A percentile compares a stretch with the other conserved stretches of the same genome.
These are phyloP conservation scores for Mycena citricolor DNA, from an alignment of 1,284 basidiomycete species.

Conservation along the genomic window DNA sequence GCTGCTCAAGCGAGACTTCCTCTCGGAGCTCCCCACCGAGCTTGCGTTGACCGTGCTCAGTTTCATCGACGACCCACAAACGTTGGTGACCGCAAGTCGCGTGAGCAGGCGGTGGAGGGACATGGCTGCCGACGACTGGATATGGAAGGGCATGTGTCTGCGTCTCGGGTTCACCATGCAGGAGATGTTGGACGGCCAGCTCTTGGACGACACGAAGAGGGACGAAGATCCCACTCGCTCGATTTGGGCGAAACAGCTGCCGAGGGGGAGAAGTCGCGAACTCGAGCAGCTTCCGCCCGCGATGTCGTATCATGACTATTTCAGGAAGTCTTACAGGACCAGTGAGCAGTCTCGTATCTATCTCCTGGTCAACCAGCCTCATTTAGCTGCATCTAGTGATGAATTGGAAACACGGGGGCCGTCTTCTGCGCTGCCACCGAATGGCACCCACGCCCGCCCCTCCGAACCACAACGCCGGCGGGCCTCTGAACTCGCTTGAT, in stretches of 20 bases:
- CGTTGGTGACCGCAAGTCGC: conserved; percentile 69
- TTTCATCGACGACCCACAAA: conserved; percentile 81
- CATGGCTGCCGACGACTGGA: conserved; percentile 78
- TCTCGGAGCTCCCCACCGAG: conserved; percentile 82
- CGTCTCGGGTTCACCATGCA: conserved; percentile 50
- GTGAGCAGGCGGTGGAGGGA: conserved; percentile 80
- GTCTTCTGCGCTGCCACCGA: conserved; percentile 73
- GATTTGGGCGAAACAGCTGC: too few species aligned
- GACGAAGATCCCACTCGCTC: too few species aligned
- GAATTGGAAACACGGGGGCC: conserved; percentile 86
- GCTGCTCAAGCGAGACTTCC: conserved; percentile 85
- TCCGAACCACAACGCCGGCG: conserved; percentile 14
- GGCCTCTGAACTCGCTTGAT: conserved; percentile 43
- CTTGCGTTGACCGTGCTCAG: conserved; percentile 79
- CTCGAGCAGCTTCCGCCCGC: conserved; percentile 20
- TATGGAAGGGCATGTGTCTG: conserved; percentile 84
- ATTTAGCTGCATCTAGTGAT: conserved; percentile 48
- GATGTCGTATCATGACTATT: conserved; percentile 70
- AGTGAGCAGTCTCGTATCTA: conserved; percentile 43
- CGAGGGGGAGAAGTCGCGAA: too few species aligned
- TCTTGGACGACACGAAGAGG: too few species aligned
- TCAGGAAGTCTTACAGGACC: conserved; percentile 76
- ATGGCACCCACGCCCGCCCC: conserved; percentile 48
- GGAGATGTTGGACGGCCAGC: too few species aligned
- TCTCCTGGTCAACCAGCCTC: conserved; percentile 4